Conservation (phyloP, 2,329 filamentous ascomycete genomes). For the Bipolaris sorokiniana region DNA sequence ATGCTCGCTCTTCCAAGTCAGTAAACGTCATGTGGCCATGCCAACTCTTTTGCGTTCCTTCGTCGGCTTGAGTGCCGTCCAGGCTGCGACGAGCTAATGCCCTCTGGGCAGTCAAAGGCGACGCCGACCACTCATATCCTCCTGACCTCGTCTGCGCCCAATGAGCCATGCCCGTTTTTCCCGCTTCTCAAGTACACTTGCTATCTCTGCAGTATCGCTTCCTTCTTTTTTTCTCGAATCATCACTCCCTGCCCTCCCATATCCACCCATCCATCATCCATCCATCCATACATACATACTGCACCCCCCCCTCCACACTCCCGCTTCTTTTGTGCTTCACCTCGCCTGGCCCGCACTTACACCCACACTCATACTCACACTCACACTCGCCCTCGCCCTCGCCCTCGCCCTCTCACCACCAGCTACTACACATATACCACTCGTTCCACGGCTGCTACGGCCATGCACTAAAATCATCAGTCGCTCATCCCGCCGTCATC, state of each 20-base stretch:
- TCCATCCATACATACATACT: neutral
- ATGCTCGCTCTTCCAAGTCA: constrained; percentile 25
- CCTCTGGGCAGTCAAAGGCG: constrained; percentile 25
- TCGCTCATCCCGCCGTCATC: constrained; percentile 24
- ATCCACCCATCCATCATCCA: neutral
- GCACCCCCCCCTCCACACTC: neutral
- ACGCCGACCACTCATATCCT: constrained; percentile 36
- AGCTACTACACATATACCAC: constrained; percentile 15
- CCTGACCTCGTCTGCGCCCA: constrained; percentile 33
- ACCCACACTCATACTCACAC: too few species aligned
- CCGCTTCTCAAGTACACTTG: constrained; percentile 26
- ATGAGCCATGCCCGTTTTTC: constrained; percentile 28
- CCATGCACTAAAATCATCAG: constrained; percentile 31
- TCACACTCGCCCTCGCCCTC: too few species aligned
- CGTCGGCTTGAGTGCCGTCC: constrained; percentile 29
- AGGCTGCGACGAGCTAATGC: constrained; percentile 31
- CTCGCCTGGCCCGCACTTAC: neutral
- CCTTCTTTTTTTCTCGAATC: constrained; percentile 8
- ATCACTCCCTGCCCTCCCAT: neutral
- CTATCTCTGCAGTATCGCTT: constrained; percentile 12
- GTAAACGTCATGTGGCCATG: constrained; percentile 45
- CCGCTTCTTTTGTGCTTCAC: constrained; percentile 1
- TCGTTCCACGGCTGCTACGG: constrained; percentile 21
- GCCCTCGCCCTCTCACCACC: neutral
- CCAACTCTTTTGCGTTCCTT: constrained; percentile 19